Conservation (phyloP, 345 rosid species). For the Acer saccharum region DNA sequence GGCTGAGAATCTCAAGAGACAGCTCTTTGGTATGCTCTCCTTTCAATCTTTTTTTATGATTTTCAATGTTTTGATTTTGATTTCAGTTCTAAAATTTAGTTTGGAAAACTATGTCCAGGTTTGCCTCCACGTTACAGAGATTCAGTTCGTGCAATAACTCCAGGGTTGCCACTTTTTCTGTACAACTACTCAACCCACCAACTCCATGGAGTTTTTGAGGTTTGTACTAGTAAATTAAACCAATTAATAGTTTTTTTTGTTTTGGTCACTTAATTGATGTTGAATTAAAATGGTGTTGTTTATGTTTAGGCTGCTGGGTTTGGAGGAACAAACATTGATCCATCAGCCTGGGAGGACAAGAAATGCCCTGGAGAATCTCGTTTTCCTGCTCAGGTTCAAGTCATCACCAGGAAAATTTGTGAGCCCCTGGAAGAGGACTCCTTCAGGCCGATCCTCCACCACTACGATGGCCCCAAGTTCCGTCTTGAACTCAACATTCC, state of each 20-base stretch:
- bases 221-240: constrained; percentile 14
- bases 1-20: constrained; percentile 87
- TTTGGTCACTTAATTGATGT: no score
- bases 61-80: background rate
- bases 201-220: constrained; percentile 96
- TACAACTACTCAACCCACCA: constrained; percentile 99
- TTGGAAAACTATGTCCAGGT: constrained; percentile 36
- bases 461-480: constrained; percentile 98
- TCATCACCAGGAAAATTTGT: constrained; percentile 77
- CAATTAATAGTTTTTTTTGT: no score
- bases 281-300: background rate
- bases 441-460: constrained; percentile 96
- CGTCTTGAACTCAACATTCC: constrained; percentile 91
- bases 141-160: constrained; percentile 96
- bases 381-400: constrained; percentile 98
- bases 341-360: constrained; percentile 94
- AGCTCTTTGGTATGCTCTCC: constrained; percentile 74
- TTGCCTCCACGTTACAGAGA: constrained; percentile 95
- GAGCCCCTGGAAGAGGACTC: constrained; percentile 96
- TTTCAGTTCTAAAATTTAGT: no score
- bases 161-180: constrained; percentile 95
- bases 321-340: constrained; percentile 97
- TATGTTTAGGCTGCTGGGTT: constrained; percentile 77
- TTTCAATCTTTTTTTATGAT: background rate
- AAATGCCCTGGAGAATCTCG: constrained; percentile 91